Evolutionary conservation across 257 asterid genomes (phyloP).

Genomic region (Primulina eburnea): DNA sequence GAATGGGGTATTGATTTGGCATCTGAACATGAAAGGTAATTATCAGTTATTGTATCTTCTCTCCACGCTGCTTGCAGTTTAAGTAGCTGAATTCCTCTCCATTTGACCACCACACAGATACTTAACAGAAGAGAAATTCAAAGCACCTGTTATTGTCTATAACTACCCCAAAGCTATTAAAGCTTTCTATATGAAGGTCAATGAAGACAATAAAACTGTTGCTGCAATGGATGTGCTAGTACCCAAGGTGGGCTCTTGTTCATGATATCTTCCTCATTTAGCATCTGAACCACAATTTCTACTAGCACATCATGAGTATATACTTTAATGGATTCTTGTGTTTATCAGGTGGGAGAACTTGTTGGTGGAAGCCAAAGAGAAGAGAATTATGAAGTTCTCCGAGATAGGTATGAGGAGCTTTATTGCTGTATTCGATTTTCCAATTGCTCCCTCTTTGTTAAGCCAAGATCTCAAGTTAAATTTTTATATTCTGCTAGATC

Average conservation of each 20-base stretch:
- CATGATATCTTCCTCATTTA: neutral
- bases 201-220: constrained; percentile 86
- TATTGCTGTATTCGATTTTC: neutral
- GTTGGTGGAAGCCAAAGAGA: constrained; percentile 99
- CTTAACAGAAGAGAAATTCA: constrained; percentile 87
- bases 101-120: constrained; percentile 41
- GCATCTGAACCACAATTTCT: neutral
- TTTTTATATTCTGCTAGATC: neutral
- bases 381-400: constrained; percentile 78
- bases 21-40: constrained; percentile 93
- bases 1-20: constrained; percentile 99
- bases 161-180: constrained; percentile 92
- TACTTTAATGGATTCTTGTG: neutral
- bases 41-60: neutral
- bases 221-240: constrained; percentile 99
- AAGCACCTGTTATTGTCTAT: constrained; percentile 86
- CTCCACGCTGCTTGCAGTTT: neutral
- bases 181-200: constrained; percentile 97
- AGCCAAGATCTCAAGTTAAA: neutral
- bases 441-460: neutral
- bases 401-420: constrained; percentile 50
- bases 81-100: constrained; percentile 12
- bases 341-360: constrained; percentile 87
- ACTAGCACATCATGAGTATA: neutral
- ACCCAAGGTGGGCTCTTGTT: constrained; percentile 58